Evolutionary conservation across 768 basidiomycete genomes (phyloP), one percentile per base, ranked within the genome.

Genomic region (Pulveroboletus sp.): DNA sequence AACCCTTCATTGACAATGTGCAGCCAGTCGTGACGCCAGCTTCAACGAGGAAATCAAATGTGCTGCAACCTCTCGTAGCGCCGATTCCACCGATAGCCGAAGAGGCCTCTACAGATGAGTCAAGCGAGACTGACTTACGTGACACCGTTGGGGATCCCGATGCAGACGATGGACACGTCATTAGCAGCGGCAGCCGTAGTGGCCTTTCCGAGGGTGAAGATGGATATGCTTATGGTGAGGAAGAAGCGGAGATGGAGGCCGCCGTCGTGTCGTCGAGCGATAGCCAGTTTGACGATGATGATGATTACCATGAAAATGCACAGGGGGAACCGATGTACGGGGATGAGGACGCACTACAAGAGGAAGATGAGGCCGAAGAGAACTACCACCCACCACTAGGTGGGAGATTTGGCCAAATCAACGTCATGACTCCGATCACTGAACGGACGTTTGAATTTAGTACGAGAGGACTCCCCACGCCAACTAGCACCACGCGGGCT

Each of bases 361-460:
- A 58, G 36, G 72, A 73, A n/a, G 67, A 62, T 11, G 64, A 59
- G 15, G 64, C 69, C 1, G 73, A 69, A 17, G 58, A 62, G 5
- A 62, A 60, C 36, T 63, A 68, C 44, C 61, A 58, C 32, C 66
- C 66, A 15, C 84, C 86, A 27, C 73, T 85, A 44, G 86, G 84
- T 14, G 84, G 88, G 15, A 80, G 89, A 26, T 87, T 89, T 62
- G 88, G 86, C 32, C 76, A 79, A 50, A 89, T 97, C 70, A 84
- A 88, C 62, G 84, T 94, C 49, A 93, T 99, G 93, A 98, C 95
- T 8, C 95, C 96, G 3, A 97, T 98, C 67, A 91, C 91, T 11
- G 96, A 99, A 68, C 78, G 94, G 37, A 98, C 96, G 9, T 80
- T 81, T 60, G 96, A 98, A 68, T 94, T 76, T 64, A 86, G 82